Percentiles rank a stretch among this genome's conserved stretches.
phyloP scores from a whole-genome alignment of 495 filamentous ascomycete genomes.

The Daldinia grandis region DNA sequence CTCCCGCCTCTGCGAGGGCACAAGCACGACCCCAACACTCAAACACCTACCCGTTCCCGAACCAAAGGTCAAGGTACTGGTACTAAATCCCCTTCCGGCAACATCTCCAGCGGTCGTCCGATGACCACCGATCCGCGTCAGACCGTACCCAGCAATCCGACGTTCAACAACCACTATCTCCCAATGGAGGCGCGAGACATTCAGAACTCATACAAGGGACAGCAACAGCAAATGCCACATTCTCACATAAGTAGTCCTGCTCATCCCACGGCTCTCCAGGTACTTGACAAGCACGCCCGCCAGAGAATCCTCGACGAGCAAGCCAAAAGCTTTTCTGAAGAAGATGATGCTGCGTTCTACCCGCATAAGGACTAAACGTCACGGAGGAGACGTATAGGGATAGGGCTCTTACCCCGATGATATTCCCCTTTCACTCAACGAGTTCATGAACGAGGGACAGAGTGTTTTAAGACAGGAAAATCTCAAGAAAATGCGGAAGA shows the following conservation, averaged over 20 bases:
- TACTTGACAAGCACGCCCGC: neutral
- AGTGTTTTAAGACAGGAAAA: neutral
- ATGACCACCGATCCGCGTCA: conserved; percentile 9
- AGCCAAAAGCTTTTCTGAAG: conserved; percentile 11
- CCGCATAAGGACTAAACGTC: conserved; percentile 1
- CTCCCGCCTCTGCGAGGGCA: neutral
- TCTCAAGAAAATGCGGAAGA: neutral
- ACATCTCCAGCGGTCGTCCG: conserved; percentile 3
- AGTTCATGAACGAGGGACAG: neutral
- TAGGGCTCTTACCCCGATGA: neutral
- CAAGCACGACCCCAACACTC: neutral
- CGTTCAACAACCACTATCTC: neutral
- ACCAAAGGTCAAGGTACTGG: too few species aligned
- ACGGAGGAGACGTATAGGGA: neutral
- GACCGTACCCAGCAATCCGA: conserved; percentile 3
- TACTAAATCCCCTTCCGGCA: neutral
- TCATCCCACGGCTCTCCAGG: neutral
- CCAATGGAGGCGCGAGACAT: conserved; percentile 10
- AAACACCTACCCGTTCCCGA: neutral
- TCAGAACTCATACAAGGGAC: neutral
- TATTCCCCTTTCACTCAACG: neutral
- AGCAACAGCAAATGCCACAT: neutral
- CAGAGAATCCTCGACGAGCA: conserved; percentile 8
- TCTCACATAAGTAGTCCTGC: neutral
- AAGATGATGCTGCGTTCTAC: conserved; percentile 27